Percentiles rank a stretch among this genome's conserved stretches.
Conservation (phyloP, 495 filamentous ascomycete species). For the Penicillium bovifimosum region DNA sequence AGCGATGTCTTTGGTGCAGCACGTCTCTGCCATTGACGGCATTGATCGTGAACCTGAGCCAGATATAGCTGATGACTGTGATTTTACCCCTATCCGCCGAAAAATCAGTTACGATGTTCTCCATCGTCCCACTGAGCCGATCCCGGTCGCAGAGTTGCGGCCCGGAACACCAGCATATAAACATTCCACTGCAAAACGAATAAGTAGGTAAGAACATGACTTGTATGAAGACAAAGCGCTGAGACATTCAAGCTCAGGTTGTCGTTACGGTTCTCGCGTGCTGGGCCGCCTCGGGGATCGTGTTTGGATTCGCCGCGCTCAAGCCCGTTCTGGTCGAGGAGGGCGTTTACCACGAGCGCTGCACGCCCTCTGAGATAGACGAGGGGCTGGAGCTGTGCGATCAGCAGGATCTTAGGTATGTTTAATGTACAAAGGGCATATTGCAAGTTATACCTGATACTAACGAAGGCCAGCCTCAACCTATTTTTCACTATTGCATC, state of each 20-base stretch:
- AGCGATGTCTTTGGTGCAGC: constrained; percentile 41
- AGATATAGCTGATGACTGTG: constrained; percentile 11
- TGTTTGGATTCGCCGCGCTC: constrained; percentile 70
- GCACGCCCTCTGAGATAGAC: constrained; percentile 41
- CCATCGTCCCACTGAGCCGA: constrained; percentile 11
- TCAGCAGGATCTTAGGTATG: constrained; percentile 59
- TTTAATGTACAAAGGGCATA: neutral
- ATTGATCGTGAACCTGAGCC: constrained; percentile 31
- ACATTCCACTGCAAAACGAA: constrained; percentile 47
- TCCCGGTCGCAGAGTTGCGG: constrained; percentile 17
- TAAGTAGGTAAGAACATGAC: constrained; percentile 28
- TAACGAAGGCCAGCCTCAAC: constrained; percentile 45
- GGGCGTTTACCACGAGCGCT: constrained; percentile 58
- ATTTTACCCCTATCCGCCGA: constrained; percentile 13
- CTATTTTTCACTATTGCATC: constrained; percentile 81
- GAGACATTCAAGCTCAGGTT: constrained; percentile 48
- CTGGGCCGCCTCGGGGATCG: constrained; percentile 60
- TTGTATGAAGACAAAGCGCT: neutral
- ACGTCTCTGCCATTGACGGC: constrained; percentile 37
- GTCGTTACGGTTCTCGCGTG: constrained; percentile 54
- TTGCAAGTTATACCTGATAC: neutral
- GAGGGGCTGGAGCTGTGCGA: constrained; percentile 51
- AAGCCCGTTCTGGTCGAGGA: constrained; percentile 64
- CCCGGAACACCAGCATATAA: constrained; percentile 42
- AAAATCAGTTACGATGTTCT: constrained; percentile 33